phyloP scores from a whole-genome alignment of 2,329 filamentous ascomycete species.

The Chaetomiaceae sp. region DNA sequence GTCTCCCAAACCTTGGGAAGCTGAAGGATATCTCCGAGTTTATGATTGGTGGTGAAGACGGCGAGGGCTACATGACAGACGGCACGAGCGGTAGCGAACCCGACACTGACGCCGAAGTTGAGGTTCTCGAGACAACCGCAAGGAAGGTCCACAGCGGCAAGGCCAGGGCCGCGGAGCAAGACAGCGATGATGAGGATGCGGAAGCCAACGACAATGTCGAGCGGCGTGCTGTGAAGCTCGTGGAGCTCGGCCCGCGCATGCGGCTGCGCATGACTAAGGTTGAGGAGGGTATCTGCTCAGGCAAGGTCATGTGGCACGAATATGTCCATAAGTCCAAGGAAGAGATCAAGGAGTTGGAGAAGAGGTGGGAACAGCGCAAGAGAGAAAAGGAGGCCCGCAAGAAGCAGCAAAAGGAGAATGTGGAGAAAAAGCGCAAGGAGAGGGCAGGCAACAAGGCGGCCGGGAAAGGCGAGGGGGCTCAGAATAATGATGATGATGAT shows the following conservation, averaged over 20 bases:
- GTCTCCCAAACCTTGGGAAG: slow-evolving; percentile 82
- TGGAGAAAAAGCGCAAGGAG: slow-evolving; percentile 80
- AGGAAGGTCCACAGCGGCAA: slow-evolving; percentile 55
- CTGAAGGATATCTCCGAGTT: slow-evolving; percentile 93
- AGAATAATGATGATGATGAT: slow-evolving; percentile 36
- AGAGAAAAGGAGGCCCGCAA: slow-evolving; percentile 78
- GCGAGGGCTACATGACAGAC: slow-evolving; percentile 81
- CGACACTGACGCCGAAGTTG: slow-evolving; percentile 93
- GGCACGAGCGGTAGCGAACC: slow-evolving; percentile 80
- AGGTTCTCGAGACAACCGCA: slow-evolving; percentile 65
- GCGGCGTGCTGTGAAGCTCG: slow-evolving; percentile 82
- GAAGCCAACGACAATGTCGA: slow-evolving; percentile 60
- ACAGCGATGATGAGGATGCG: slow-evolving; percentile 41
- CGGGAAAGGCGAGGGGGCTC: slow-evolving; percentile 23
- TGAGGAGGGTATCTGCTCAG: slow-evolving; percentile 85
- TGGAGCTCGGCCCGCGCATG: slow-evolving; percentile 90
- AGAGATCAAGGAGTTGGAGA: slow-evolving; percentile 74
- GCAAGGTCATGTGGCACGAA: slow-evolving; percentile 97
- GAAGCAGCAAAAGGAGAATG: slow-evolving; percentile 81
- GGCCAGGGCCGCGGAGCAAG: slow-evolving; percentile 44
- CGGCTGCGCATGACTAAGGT: slow-evolving; percentile 87
- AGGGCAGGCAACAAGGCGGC: slow-evolving; percentile 76
- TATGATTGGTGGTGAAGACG: slow-evolving; percentile 76
- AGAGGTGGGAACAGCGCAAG: slow-evolving; percentile 72
- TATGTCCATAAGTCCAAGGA: slow-evolving; percentile 79